Base-by-base conservation (phyloP, 1,284 basidiomycete genomes). In the Cryptococcus sp. region DNA sequence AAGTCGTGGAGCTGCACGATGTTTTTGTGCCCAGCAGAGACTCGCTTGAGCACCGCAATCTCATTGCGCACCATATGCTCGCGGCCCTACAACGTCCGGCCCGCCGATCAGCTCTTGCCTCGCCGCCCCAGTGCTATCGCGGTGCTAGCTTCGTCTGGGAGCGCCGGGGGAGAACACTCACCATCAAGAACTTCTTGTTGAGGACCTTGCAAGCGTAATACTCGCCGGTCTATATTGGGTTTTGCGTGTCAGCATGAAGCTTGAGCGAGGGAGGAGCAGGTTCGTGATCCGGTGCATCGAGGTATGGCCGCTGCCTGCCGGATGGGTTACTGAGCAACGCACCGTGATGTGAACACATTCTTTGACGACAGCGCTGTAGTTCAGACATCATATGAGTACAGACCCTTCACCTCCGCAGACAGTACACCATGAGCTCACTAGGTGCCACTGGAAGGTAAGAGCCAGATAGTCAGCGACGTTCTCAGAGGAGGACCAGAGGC, bases 311-410 rank as follows among this genome's bases (percentile, higher is more conserved):
- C n/a, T n/a, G n/a, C n/a, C n/a, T n/a, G n/a, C n/a, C n/a, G 23
- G 45, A 38, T 20, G 24, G 45, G 33, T 23, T n/a, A 18, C 15
- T 24, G 13, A 11, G 38, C 2, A 42, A 59, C 90, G 86, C 0
- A 93, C 95, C 78, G 88, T 87, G 81, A 97, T 89, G 72, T 97
- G 94, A 15, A 97, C 91, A 46, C 92, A 95, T 80, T 97, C 95
- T 66, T 82, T 82, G 61, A 83, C 82, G 23, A 82, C 79, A 16
- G 82, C 82, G 62, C 76, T 78, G 56, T 18, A 35, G 74, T 74
- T 4, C 73, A 53, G 9, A 54, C 18, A 56, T 61, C 38, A 8
- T 42, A 15, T 38, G 12, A 50, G 38, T 9, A 28, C 24, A 56
- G 20, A 12, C 9, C 23, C n/a, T 18, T 40, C n/a, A 11, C 18